phyloP scores from a whole-genome alignment of 306 rosid genomes.

The Quercus mongolica region DNA sequence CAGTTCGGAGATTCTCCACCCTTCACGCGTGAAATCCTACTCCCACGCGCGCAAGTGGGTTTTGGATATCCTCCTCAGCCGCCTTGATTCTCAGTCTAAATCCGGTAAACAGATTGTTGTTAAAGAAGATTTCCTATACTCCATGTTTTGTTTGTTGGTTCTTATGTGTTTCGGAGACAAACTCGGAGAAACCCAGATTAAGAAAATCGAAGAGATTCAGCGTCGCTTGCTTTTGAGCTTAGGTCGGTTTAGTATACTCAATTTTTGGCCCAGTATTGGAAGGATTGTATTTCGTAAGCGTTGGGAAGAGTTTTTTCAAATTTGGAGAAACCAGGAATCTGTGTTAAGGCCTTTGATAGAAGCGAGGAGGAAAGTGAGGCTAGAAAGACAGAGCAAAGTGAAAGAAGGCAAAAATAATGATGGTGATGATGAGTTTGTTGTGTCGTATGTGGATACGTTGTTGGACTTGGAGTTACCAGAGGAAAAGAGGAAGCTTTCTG shows the following conservation, averaged over 20 bases:
- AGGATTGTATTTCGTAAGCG: not conserved
- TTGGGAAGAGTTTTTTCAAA: not conserved
- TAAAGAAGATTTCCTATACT: not conserved
- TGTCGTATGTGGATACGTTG: not conserved
- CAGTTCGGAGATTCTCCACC: conserved; percentile 2
- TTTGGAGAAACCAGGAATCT: not conserved
- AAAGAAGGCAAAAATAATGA: not conserved
- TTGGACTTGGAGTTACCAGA: not conserved
- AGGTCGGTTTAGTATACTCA: not conserved
- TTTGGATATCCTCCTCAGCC: not conserved
- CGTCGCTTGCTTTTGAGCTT: not conserved
- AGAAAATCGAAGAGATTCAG: no score
- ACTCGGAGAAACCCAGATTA: no score
- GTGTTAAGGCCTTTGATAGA: not conserved
- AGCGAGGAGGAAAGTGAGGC: not conserved
- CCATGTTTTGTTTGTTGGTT: no score
- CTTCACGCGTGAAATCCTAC: not conserved
- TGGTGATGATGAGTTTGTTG: not conserved
- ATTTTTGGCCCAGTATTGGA: not conserved
- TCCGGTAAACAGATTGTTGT: not conserved
- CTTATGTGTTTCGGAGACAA: no score
- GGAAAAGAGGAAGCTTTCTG: not conserved
- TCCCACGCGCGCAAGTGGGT: conserved; percentile 1
- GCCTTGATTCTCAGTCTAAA: not conserved
- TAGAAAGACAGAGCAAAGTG: not conserved